Evolutionary conservation across 2,329 filamentous ascomycete genomes (phyloP), one percentile per base, ranked within the genome.

Genomic region (Nemania sp.): DNA sequence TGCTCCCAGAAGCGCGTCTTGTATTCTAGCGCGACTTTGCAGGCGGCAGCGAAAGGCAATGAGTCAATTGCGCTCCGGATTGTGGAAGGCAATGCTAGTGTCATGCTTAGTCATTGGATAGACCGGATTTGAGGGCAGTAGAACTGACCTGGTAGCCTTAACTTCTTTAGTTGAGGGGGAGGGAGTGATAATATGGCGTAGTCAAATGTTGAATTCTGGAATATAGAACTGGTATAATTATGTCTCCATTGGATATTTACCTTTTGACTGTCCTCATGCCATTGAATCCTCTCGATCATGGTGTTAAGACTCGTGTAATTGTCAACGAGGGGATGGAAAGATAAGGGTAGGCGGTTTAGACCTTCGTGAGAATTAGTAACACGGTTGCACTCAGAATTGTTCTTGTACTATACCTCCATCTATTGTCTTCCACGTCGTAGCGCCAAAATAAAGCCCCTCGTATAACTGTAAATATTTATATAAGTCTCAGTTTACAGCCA

Each of bases 261-360:
- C 51, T 54, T 54, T 22, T 22, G 27, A 1, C 2, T 15, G 2
- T 20, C 27, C 15, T 20, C 51, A 22, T 20, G 27, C 51, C 51
- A 54, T 54, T 54, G 51, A 29, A 54, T 32, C 22, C 51, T 54
- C 51, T 54, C 51, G 6, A 54, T 54, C 51, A 54, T 54, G 27
- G 27, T 54, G 27, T 54, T 54, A 1, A 54, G 15, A 54, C 51
- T 54, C 27, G 51, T 54, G 18, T 35, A 7, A 11, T 54, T 54
- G 51, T 54, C 51, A 35, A 54, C 51, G 8, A 54, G 51, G 5
- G 51, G 51, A 20, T 54, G 51, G 18, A 54, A 54, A 35, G 51
- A 54, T 5, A 54, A 18, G 18, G 51, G 51, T 32, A 54, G 51
- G 20, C 51, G 51, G 22, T 54, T 54, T 15, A 54, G 51, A 27